Evolutionary conservation across 352 stramenopile genomes (phyloP).

Genomic region (Discostella stelligera): DNA sequence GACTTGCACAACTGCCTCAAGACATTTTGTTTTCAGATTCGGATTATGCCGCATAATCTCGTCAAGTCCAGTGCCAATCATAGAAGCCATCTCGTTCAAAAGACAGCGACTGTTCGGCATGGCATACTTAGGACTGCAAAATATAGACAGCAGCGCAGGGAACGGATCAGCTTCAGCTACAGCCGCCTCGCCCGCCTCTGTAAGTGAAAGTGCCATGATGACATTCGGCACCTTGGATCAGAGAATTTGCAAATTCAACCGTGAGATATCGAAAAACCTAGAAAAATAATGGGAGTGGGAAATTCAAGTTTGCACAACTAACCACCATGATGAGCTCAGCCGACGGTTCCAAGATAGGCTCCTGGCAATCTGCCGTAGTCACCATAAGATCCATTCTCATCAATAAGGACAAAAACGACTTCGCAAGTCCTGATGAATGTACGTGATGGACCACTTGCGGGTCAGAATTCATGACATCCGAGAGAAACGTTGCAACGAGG

Average conservation of each 20-base stretch:
- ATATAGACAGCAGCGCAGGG: constrained; percentile 89
- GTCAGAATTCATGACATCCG: constrained; percentile 96
- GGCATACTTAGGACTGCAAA: constrained; percentile 89
- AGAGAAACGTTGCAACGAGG: constrained; percentile 89
- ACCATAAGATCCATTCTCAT: constrained; percentile 80
- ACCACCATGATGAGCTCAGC: constrained; percentile 90
- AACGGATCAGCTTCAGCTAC: constrained; percentile 90
- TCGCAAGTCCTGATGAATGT: constrained; percentile 89
- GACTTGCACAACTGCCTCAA: constrained; percentile 88
- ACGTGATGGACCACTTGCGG: constrained; percentile 93
- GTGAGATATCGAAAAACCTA: too few relatives aligned
- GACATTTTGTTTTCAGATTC: constrained; percentile 85
- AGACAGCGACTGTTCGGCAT: constrained; percentile 87
- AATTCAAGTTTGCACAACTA: not conserved
- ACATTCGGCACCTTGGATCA: constrained; percentile 86
- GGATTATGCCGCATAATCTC: constrained; percentile 95
- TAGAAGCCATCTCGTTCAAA: constrained; percentile 89
- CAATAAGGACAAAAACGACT: constrained; percentile 91
- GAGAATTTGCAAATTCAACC: not conserved
- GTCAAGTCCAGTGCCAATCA: constrained; percentile 91
- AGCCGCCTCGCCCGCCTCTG: constrained; percentile 88
- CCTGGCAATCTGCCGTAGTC: constrained; percentile 25
- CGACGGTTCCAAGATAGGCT: constrained; percentile 84
- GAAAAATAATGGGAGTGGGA: too few relatives aligned
- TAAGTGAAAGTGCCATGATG: constrained; percentile 90